A percentile compares a stretch with the other conserved stretches of the same genome.
Conservation (phyloP, 106 monocot species). For the Phalaenopsis aphrodite region DNA sequence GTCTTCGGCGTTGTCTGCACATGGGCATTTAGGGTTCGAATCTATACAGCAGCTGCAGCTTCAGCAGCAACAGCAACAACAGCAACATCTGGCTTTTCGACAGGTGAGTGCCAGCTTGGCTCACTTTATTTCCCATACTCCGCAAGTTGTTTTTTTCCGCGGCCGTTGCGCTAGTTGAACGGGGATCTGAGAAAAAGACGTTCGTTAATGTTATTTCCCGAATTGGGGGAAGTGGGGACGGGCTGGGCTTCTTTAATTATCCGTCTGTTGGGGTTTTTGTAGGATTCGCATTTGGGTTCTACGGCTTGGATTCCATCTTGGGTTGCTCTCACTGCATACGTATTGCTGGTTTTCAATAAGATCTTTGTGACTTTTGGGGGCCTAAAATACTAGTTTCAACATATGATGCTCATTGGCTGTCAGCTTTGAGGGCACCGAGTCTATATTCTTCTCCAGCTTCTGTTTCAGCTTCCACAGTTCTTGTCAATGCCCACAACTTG, state of each 20-base stretch:
- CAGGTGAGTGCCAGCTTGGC: conserved; percentile 29
- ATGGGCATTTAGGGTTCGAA: conserved; percentile 24
- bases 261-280: neutral
- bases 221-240: conserved; percentile 9
- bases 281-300: neutral
- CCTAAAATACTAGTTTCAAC: neutral
- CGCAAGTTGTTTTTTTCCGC: neutral
- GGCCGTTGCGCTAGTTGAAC: neutral
- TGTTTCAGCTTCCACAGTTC: neutral
- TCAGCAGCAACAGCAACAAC: conserved; percentile 15
- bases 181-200: conserved; percentile 6
- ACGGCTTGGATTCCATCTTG: conserved; percentile 8
- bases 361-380: conserved; percentile 5
- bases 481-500: neutral
- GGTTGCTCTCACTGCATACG: neutral
- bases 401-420: neutral
- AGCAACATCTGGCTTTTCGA: conserved; percentile 32
- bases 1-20: conserved; percentile 20
- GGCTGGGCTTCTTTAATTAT: conserved; percentile 1
- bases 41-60: conserved; percentile 8
- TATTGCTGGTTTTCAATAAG: neutral
- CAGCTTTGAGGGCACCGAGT: neutral
- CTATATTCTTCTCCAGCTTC: neutral
- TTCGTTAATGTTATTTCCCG: conserved; percentile 3
- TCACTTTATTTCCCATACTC: conserved; percentile 3